Conservation (phyloP, 208 protist genomes). For the Acanthamoeba royreba region DNA sequence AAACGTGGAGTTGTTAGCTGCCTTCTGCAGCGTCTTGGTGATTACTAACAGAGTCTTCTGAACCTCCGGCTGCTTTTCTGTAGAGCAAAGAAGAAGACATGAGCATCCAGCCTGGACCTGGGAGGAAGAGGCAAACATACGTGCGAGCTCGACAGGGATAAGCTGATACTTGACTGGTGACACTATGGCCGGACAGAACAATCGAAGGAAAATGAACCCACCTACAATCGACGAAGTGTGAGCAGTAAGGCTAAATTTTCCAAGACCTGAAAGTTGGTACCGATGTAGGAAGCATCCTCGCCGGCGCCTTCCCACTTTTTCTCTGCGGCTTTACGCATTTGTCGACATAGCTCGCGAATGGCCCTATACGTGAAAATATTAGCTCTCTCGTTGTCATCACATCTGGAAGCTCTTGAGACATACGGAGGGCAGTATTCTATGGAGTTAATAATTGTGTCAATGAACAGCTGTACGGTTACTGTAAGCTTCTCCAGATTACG, state of each 20-base stretch:
- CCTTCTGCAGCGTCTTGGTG: constrained; percentile 29
- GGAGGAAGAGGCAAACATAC: not conserved
- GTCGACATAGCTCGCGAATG: not conserved
- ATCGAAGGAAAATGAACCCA: constrained; percentile 33
- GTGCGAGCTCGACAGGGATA: not conserved
- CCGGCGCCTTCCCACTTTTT: not conserved
- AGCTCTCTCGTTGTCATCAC: too few species aligned
- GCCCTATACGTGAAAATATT: too few species aligned
- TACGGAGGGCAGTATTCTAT: not conserved
- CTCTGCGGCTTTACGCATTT: constrained; percentile 9
- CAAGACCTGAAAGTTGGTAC: not conserved
- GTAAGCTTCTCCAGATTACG: not conserved
- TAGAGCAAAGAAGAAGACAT: not conserved
- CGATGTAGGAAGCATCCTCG: not conserved
- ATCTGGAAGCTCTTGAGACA: too few species aligned
- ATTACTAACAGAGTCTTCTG: constrained; percentile 20
- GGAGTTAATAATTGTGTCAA: constrained; percentile 3
- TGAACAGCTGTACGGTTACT: not conserved
- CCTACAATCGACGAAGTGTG: not conserved
- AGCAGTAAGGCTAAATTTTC: not conserved
- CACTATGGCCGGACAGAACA: constrained; percentile 39
- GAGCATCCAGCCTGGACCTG: too few species aligned
- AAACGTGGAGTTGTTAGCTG: constrained; percentile 7
- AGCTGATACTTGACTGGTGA: not conserved
- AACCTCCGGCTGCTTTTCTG: not conserved